Base-by-base conservation (phyloP, 768 basidiomycete species). In the Lentinula boryana region DNA sequence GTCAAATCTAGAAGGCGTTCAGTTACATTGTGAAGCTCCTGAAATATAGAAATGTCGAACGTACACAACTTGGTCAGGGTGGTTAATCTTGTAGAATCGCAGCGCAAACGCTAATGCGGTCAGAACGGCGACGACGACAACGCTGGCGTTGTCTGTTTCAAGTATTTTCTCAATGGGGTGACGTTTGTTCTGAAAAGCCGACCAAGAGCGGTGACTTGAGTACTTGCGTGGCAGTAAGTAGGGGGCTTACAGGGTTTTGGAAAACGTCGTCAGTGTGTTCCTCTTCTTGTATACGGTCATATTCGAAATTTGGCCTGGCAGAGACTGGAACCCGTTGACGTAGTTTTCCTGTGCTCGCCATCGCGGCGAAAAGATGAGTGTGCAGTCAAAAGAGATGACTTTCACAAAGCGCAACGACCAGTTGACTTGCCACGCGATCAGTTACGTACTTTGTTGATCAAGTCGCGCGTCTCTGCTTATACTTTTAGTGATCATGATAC, bases 51-150 rank as follows among this genome's bases (percentile, higher is more conserved):
- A 48, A 51, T 21, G 54, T 56, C 33, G 52, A 35, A 81, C 91
- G 70, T 74, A 94, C 92, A 95, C 93, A 63, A 95, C 93, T 77
- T 94, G 90, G 79, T 95, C 92, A 48, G 94, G 95, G 70, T 92
- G 87, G 70, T 88, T 92, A 71, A 96, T 93, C 78, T 95, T 93
- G 81, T 91, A 96, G 76, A 95, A 95, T 36, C 95, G 87, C 63
- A 94, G 69, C 18, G 85, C 86, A 71, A 95, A 92, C 21, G 93
- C 90, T 54, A 93, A 71, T 3, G 83, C 78, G 18, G 93, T 94
- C 48, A 93, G 78, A 15, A 80, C 67, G 49, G 76, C 78, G 48
- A 89, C 83, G n/a, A 87, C 78, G 31, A 80, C 73, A 62, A 79
- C 74, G 72, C 88, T 92, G 53, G 83, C 87, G 59, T 79, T 77